A percentile compares a stretch with the other conserved stretches of the same genome.
phyloP scores from a whole-genome alignment of 768 basidiomycete genomes.

The Chiua virens region DNA sequence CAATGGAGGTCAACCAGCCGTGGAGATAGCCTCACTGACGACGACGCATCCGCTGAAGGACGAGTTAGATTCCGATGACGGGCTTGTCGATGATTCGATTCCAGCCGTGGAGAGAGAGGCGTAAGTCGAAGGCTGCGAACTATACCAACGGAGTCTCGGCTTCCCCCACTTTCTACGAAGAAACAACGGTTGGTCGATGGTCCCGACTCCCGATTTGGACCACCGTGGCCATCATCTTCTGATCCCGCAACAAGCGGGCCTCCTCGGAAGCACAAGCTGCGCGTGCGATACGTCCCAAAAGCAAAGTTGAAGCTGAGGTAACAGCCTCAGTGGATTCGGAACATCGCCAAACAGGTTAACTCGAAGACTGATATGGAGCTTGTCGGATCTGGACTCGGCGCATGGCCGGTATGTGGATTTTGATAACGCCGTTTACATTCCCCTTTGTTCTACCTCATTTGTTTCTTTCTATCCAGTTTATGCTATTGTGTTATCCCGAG shows the following conservation, averaged over 20 bases:
- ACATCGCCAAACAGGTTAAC: slow-evolving; percentile 19
- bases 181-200: slow-evolving; percentile 20
- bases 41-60: slow-evolving; percentile 33
- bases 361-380: slow-evolving; percentile 29
- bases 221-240: slow-evolving; percentile 22
- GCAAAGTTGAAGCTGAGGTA: slow-evolving; percentile 25
- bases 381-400: slow-evolving; percentile 63
- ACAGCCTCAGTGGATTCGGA: slow-evolving; percentile 13
- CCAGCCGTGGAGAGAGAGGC: slow-evolving; percentile 22
- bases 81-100: slow-evolving; percentile 21
- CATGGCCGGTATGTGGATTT: slow-evolving; percentile 54
- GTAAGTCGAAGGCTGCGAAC: slow-evolving; percentile 25
- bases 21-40: slow-evolving; percentile 32
- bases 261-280: slow-evolving; percentile 19
- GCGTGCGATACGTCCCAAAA: slow-evolving; percentile 29
- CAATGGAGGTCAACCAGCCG: slow-evolving; percentile 25
- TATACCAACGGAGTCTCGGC: slow-evolving; percentile 18
- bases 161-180: slow-evolving; percentile 22
- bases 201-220: slow-evolving; percentile 17
- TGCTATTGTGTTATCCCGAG: not conserved
- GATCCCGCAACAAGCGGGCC: slow-evolving; percentile 11
- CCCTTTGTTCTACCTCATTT: not conserved
- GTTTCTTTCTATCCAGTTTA: too few species aligned
- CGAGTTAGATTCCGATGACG: slow-evolving; percentile 40
- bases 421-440: not conserved